Evolutionary conservation across 176 grass and related monocot species (phyloP), one percentile per base, ranked within the genome.

Genomic region (Triticum aestivum): DNA sequence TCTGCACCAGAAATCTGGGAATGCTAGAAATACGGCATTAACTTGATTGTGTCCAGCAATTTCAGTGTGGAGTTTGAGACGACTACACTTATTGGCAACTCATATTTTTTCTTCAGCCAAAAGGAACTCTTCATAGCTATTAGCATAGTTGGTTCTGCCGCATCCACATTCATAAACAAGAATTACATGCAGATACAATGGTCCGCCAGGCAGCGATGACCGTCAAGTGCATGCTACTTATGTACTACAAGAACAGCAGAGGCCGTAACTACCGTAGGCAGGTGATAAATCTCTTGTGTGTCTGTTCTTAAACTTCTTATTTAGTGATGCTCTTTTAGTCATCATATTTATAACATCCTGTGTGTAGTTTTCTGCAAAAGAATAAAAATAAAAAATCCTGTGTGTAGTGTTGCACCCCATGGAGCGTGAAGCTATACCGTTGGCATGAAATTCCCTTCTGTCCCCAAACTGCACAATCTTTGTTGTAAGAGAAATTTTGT

Each of bases 181-280:
- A 79, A 44, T 67, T 59, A 76, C 69, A 33, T 86, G 33, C 91
- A 98, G 96, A 98, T 91, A 98, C 93, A 77, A 98, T 94, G 96
- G 96, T 92, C 21, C 91, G 96, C 72, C 96, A 98, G 33, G 88
- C 90, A 68, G 91, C 91, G 71, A 98, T 98, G 96, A 92, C 91
- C 32, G 45, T 92, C 49, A 98, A 98, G 69, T 95, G 96, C 83
- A 44, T 94, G 49, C 61, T 98, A 65, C 90, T 98, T 85, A 92
- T 99, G 61, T 99, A 91, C 77, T 99, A 96, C 69, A 99, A 85
- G 87, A 99, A 93, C 64, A 87, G 77, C 80, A 87, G 92, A 84
- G 97, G 94, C 21, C 92, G 82, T 90, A 92, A 96, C 83, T 99
- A 99, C 65, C 94, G 94, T 82, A 94, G 84, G 47, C 94, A 99